A percentile compares a stretch with the other conserved stretches of the same genome.
Evolutionary conservation across 768 basidiomycete genomes (phyloP).

Genomic region (Suillus discolor): DNA sequence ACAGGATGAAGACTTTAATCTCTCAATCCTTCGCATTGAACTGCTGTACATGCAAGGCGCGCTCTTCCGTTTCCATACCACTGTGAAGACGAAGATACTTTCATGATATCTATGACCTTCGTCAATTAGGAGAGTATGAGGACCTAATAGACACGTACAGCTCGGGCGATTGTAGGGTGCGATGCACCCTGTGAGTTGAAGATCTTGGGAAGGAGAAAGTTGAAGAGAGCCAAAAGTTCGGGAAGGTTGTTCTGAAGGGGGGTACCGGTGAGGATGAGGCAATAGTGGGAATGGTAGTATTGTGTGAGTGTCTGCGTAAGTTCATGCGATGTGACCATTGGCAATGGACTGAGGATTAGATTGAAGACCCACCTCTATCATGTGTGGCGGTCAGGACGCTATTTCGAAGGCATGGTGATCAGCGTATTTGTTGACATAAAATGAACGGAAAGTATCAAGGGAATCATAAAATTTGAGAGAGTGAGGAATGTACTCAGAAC

Average conservation of each 20-base stretch:
- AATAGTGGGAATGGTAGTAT: constrained; percentile 90
- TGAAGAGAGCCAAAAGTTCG: constrained; percentile 92
- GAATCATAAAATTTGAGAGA: too few species aligned
- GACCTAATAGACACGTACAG: constrained; percentile 50
- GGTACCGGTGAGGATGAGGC: constrained; percentile 93
- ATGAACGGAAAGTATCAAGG: too few species aligned
- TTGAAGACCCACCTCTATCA: too few species aligned
- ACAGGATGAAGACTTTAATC: constrained; percentile 90
- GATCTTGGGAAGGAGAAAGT: constrained; percentile 92
- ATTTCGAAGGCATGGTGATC: too few species aligned
- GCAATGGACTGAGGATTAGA: too few species aligned
- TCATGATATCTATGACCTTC: constrained; percentile 97
- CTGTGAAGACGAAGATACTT: constrained; percentile 92
- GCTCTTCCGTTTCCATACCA: constrained; percentile 94
- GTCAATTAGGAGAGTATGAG: constrained; percentile 99
- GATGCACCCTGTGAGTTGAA: constrained; percentile 90
- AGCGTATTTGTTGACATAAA: too few species aligned
- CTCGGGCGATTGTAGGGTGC: neutral
- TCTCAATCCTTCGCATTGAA: constrained; percentile 93
- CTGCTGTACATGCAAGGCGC: constrained; percentile 79
- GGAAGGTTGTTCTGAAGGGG: constrained; percentile 97
- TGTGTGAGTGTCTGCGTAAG: constrained; percentile 87
- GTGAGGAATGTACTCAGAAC: too few species aligned
- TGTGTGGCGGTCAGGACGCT: too few species aligned
- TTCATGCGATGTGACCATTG: constrained; percentile 80